phyloP scores from a whole-genome alignment of 108 stramenopile genomes.

The Skeletonema marinoi region DNA sequence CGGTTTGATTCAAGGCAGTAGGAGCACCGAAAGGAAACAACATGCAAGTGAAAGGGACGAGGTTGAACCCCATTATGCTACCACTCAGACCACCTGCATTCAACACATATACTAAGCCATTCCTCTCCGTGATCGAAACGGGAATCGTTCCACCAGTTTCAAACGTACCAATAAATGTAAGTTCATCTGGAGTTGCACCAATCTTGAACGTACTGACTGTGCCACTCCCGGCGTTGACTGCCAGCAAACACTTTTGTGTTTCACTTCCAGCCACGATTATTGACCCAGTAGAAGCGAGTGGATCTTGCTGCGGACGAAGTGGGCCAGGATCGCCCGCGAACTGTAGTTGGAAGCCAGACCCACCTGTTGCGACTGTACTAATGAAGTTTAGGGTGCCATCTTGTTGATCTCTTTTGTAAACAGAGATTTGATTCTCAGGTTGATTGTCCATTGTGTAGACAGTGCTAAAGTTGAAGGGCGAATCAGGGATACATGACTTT shows the following conservation, averaged over 20 bases:
- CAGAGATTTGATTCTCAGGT: background rate
- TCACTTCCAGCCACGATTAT: background rate
- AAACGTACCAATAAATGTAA: background rate
- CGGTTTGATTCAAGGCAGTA: too few relatives aligned
- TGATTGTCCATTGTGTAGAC: background rate
- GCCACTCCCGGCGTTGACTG: background rate
- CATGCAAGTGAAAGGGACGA: constrained; percentile 1
- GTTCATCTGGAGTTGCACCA: background rate
- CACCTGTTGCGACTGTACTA: background rate
- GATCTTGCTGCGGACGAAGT: background rate
- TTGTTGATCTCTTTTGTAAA: background rate
- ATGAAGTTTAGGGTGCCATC: background rate
- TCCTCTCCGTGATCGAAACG: background rate
- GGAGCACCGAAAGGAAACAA: background rate
- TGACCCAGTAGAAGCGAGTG: background rate
- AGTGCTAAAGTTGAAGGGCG: background rate
- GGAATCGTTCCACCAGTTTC: background rate
- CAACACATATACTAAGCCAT: background rate
- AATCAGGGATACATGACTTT: too few relatives aligned
- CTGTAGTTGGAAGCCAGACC: background rate
- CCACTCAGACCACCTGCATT: constrained; percentile 5
- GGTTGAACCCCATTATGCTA: constrained; percentile 5
- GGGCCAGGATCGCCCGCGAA: background rate
- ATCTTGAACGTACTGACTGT: background rate
- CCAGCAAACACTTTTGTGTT: background rate